Evolutionary conservation across 495 filamentous ascomycete species (phyloP).

Genomic region (Hypoxylon crocopeplum): DNA sequence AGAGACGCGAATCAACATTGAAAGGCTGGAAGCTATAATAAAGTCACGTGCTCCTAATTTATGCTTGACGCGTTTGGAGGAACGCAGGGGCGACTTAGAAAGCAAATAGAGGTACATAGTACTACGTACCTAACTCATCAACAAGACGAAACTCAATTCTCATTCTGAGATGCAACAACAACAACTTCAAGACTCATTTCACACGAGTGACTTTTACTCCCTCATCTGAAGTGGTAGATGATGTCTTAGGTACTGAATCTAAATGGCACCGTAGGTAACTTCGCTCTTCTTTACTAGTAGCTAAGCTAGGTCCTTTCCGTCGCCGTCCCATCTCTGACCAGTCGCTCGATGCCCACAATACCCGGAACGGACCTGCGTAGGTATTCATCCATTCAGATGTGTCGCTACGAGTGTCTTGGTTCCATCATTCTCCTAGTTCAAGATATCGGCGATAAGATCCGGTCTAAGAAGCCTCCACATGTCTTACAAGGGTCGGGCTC

Average conservation of each 20-base stretch:
- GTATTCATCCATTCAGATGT: slow-evolving; percentile 38
- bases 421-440: slow-evolving; percentile 55
- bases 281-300: background rate
- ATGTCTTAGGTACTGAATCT: too few relatives aligned
- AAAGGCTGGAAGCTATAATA: too few relatives aligned
- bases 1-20: too few relatives aligned
- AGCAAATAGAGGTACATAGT: background rate
- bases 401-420: slow-evolving; percentile 58
- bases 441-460: slow-evolving; percentile 46
- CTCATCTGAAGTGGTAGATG: too few relatives aligned
- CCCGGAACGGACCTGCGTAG: background rate
- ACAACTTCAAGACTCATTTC: too few relatives aligned
- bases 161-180: background rate
- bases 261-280: background rate
- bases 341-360: slow-evolving; percentile 7
- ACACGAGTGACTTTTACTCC: too few relatives aligned
- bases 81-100: slow-evolving; percentile 4
- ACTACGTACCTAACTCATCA: background rate
- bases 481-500: slow-evolving; percentile 38
- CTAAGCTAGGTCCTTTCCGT: background rate
- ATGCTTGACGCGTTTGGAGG: slow-evolving; percentile 24
- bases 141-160: slow-evolving; percentile 3
- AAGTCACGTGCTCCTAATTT: slow-evolving; percentile 7
- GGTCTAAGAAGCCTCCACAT: slow-evolving; percentile 40
- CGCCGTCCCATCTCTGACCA: background rate